phyloP scores from a whole-genome alignment of 495 filamentous ascomycete species.

The Acidiella bohemica region DNA sequence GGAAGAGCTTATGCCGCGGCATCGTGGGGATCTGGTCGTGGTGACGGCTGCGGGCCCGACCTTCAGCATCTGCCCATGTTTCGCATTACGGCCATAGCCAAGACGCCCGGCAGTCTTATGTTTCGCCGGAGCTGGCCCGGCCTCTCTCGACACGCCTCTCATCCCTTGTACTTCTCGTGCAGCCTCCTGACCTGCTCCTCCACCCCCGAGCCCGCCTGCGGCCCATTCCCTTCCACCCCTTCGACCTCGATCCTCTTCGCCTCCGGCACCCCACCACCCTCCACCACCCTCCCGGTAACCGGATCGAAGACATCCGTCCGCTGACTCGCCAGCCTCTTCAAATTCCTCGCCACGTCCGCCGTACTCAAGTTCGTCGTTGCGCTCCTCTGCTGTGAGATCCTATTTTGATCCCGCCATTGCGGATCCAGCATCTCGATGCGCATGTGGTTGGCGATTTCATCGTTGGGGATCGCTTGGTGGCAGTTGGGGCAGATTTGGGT shows the following conservation, averaged over 20 bases:
- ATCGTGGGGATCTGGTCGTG: too few species aligned
- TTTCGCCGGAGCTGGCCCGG: too few species aligned
- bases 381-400: constrained; percentile 69
- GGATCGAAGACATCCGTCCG: constrained; percentile 84
- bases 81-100: too few species aligned
- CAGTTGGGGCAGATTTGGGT: constrained; percentile 89
- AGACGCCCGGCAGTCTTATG: too few species aligned
- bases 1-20: too few species aligned
- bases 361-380: constrained; percentile 81
- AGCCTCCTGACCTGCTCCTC: constrained; percentile 16
- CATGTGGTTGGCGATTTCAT: constrained; percentile 89
- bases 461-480: constrained; percentile 69
- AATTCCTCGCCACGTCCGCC: constrained; percentile 76
- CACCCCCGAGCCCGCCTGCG: constrained; percentile 6
- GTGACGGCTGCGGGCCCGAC: too few species aligned
- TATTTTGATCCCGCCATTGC: constrained; percentile 88
- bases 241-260: constrained; percentile 62
- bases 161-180: constrained; percentile 5
- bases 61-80: too few species aligned
- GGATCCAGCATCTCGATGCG: constrained; percentile 91
- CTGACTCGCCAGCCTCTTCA: constrained; percentile 92
- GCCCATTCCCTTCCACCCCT: constrained; percentile 46
- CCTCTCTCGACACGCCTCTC: not conserved
- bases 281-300: constrained; percentile 47
- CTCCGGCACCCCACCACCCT: constrained; percentile 52